Conservation (phyloP, 1,139 yeast genomes). For the Candida sojae region DNA sequence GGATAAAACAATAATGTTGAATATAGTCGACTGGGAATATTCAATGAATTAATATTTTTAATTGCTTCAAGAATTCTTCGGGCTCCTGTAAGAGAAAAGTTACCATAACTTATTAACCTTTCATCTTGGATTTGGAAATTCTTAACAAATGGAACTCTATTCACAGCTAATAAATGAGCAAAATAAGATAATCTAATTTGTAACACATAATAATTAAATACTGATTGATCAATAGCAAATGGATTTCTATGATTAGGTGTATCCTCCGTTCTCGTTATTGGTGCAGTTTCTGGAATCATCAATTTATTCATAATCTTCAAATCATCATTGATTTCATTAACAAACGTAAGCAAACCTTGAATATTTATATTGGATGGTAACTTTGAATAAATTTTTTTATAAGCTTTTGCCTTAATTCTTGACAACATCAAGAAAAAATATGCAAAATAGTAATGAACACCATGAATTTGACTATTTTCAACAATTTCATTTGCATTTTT, state of each 20-base stretch:
- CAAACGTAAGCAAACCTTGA: conserved; percentile 10
- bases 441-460: conserved; percentile 15
- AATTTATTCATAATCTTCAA: conserved; percentile 17
- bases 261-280: neutral
- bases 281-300: conserved; percentile 20
- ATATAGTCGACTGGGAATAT: conserved; percentile 11
- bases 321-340: conserved; percentile 18
- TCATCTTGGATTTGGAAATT: conserved; percentile 18
- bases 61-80: conserved; percentile 32
- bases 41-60: conserved; percentile 13
- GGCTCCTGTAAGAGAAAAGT: conserved; percentile 30
- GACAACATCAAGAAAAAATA: conserved; percentile 19
- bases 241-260: neutral
- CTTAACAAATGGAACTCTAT: conserved; percentile 31
- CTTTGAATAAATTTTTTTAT: conserved; percentile 17
- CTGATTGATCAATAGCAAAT: conserved; percentile 1
- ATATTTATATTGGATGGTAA: conserved; percentile 9
- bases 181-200: conserved; percentile 30
- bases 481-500: conserved; percentile 9
- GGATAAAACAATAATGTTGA: conserved; percentile 36
- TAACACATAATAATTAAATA: conserved; percentile 13
- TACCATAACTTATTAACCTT: conserved; percentile 21
- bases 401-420: conserved; percentile 22
- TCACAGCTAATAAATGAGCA: conserved; percentile 35
- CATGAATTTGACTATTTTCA: conserved; percentile 6